A percentile compares a stretch with the other conserved stretches of the same genome.
These are phyloP conservation scores for Tephrocybe sp. DNA, from an alignment of 768 basidiomycete species.

Conservation along the genomic window DNA sequence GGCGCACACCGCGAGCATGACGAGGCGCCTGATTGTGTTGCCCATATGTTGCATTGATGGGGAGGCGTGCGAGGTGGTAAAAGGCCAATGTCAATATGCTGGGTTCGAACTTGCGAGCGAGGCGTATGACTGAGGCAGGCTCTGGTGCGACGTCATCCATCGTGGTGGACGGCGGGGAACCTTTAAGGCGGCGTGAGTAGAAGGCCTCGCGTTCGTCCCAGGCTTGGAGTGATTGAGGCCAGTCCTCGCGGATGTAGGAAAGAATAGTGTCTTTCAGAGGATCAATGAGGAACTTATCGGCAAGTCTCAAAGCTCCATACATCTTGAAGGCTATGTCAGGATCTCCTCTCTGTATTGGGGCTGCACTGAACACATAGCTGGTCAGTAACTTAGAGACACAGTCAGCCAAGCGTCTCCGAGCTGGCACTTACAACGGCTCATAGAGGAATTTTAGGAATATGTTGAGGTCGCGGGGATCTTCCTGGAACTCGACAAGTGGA, in stretches of 20 bases:
- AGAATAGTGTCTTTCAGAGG: slow-evolving; percentile 25
- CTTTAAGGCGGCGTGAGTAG: slow-evolving; percentile 23
- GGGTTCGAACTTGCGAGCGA: slow-evolving; percentile 24
- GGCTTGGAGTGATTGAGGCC: slow-evolving; percentile 22
- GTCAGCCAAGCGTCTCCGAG: neutral
- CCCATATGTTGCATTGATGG: slow-evolving; percentile 21
- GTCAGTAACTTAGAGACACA: slow-evolving; percentile 8
- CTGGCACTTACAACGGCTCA: slow-evolving; percentile 23
- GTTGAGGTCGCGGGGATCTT: slow-evolving; percentile 23
- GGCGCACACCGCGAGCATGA: slow-evolving; percentile 20
- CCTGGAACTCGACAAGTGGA: slow-evolving; percentile 25
- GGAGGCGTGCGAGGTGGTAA: slow-evolving; percentile 22
- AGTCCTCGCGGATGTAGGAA: slow-evolving; percentile 24
- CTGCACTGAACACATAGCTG: slow-evolving; percentile 21
- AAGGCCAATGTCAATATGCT: slow-evolving; percentile 18
- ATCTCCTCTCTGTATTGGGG: slow-evolving; percentile 24
- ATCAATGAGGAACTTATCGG: slow-evolving; percentile 24
- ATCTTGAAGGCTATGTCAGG: slow-evolving; percentile 26
- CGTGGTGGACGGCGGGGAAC: slow-evolving; percentile 9
- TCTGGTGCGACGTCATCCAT: slow-evolving; percentile 29
- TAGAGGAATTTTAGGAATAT: slow-evolving; percentile 27
- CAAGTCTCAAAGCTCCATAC: slow-evolving; percentile 24
- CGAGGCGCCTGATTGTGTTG: slow-evolving; percentile 19
- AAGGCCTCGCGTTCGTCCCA: slow-evolving; percentile 26
- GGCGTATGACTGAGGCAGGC: slow-evolving; percentile 22